These are phyloP conservation scores for Punctularia strigosozonata DNA, from an alignment of 768 basidiomycete genomes.

Conservation along the genomic window DNA sequence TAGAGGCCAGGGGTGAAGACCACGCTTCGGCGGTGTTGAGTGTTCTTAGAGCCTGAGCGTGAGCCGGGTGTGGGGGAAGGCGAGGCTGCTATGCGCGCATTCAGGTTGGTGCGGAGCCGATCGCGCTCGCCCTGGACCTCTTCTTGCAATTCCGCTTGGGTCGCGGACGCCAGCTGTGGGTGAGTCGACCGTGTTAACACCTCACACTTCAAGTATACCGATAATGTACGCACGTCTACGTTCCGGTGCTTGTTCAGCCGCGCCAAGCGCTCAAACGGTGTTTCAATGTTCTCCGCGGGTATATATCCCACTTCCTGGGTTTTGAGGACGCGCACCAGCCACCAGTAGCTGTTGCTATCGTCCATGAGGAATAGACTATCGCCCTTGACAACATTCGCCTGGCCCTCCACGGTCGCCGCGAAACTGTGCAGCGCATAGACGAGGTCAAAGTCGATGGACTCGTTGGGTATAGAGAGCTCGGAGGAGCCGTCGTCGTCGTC, in stretches of 20 bases:
- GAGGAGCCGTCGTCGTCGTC: slow-evolving; percentile 75
- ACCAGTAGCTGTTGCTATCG: slow-evolving; percentile 99
- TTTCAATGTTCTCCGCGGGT: slow-evolving; percentile 98
- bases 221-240: slow-evolving; percentile 62
- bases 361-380: slow-evolving; percentile 95
- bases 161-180: slow-evolving; percentile 58
- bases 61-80: slow-evolving; percentile 38
- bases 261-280: slow-evolving; percentile 91
- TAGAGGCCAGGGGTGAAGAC: slow-evolving; percentile 59
- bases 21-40: slow-evolving; percentile 27
- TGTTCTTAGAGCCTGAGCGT: slow-evolving; percentile 17
- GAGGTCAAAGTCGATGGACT: slow-evolving; percentile 87
- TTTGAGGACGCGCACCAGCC: slow-evolving; percentile 97
- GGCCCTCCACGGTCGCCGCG: slow-evolving; percentile 95
- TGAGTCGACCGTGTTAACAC: slow-evolving; percentile 1
- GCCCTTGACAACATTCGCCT: slow-evolving; percentile 97
- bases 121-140: slow-evolving; percentile 37
- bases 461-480: slow-evolving; percentile 78
- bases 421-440: slow-evolving; percentile 94
- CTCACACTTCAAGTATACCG: slow-evolving; percentile 1
- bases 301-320: slow-evolving; percentile 99
- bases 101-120: slow-evolving; percentile 38
- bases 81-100: slow-evolving; percentile 36
- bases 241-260: slow-evolving; percentile 95
- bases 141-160: slow-evolving; percentile 56